Base-by-base conservation (phyloP, 352 stramenopile genomes). In the Phytophthora europaea region DNA sequence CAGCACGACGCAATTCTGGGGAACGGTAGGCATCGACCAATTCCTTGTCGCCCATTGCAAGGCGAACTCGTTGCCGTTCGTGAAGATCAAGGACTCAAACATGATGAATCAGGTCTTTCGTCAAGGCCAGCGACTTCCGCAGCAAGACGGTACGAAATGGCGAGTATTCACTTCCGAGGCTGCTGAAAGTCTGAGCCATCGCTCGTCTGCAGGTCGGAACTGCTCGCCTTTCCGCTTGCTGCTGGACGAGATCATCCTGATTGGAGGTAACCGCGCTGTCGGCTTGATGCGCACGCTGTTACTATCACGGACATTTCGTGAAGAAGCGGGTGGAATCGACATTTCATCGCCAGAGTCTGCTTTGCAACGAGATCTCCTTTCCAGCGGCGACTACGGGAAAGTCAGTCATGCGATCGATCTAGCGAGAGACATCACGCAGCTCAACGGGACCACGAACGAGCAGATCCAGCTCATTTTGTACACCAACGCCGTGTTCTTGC, bases 361-460 rank as follows among this genome's bases (percentile, higher is more conserved):
- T 34, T 77, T 67, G 36, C 75, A 82, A 33, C 56, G 45, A 3
- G 67, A 83, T 43, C 45, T 85, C 34, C 34, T 86, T 22, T 65
- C 67, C 6, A 77, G 51, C 28, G 26, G 23, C 10, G 72, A 77
- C 12, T 87, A 74, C 57, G 77, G 72, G 2, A 76, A 62, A 36
- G 33, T 84, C 12, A 68, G 59, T 31, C 81, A 89, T 40, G 72
- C 58, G 22, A 76, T 70, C 28, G 75, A 79, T 12, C 28, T 84
- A 9, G 59, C 77, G 2, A 66, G 58, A n/a, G 79, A 89, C 60
- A 66, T 89, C 18, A 72, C 69, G 2, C 64, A 79, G 34, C 70
- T 67, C 40, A 82, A 84, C 50, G 81, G 79, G 34, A 87, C 81
- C 15, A 43, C 76, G 6, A 65, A 69, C 23, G 79, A 89, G 28